phyloP scores from a whole-genome alignment of 2,329 filamentous ascomycete species.

The Colletotrichum filicis region DNA sequence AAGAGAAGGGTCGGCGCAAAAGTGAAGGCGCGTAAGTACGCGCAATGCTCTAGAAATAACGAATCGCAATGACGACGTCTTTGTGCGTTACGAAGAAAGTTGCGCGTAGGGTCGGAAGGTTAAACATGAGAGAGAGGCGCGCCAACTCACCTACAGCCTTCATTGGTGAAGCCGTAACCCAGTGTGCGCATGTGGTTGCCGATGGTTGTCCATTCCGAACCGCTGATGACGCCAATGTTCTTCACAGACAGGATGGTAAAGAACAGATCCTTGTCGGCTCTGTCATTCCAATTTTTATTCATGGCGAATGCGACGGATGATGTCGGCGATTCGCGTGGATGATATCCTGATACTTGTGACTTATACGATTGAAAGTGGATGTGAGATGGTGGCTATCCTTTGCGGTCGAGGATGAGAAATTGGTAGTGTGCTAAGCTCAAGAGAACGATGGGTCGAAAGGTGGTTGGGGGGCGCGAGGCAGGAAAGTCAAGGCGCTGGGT shows the following conservation, averaged over 20 bases:
- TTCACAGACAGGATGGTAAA: conserved; percentile 72
- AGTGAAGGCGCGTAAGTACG: background rate
- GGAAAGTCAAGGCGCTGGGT: conserved; percentile 26
- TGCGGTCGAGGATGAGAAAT: conserved; percentile 12
- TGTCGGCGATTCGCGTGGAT: conserved; percentile 22
- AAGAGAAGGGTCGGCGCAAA: background rate
- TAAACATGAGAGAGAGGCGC: conserved; percentile 6
- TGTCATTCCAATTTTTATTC: conserved; percentile 71
- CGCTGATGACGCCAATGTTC: conserved; percentile 72
- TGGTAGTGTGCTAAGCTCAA: conserved; percentile 15
- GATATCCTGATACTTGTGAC: conserved; percentile 25
- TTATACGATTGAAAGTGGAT: conserved; percentile 23
- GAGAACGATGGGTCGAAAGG: conserved; percentile 8
- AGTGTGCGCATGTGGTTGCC: conserved; percentile 69
- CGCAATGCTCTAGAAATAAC: background rate
- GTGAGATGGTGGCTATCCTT: conserved; percentile 4
- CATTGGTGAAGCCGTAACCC: conserved; percentile 73
- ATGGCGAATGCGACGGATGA: conserved; percentile 49
- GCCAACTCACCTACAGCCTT: conserved; percentile 68
- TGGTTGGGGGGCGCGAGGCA: background rate
- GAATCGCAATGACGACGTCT: background rate
- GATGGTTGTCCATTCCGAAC: conserved; percentile 70
- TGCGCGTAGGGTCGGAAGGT: background rate
- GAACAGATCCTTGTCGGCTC: conserved; percentile 71
- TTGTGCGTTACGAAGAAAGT: background rate